phyloP scores from a whole-genome alignment of 2,329 filamentous ascomycete species.

The Colletotrichum gloeosporioides region DNA sequence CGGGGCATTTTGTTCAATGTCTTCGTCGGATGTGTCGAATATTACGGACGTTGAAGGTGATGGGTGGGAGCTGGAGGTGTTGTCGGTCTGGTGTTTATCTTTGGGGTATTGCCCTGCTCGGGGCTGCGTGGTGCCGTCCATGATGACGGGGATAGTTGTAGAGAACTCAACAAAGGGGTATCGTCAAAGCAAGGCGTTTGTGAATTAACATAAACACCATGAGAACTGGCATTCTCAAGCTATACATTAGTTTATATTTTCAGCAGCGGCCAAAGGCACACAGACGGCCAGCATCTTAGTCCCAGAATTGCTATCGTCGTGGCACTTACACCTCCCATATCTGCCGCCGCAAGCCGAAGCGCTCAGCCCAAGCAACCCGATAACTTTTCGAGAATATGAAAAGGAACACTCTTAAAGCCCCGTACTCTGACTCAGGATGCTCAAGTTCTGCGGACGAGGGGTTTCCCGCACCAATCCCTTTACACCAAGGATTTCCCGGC shows the following conservation, averaged over 20 bases:
- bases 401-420: background rate
- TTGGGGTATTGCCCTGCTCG: background rate
- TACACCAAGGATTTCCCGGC: rapidly evolving
- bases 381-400: background rate
- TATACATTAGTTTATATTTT: background rate
- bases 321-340: background rate
- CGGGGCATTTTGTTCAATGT: background rate
- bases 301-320: background rate
- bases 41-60: background rate
- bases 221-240: background rate
- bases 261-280: background rate
- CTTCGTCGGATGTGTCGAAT: background rate
- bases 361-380: background rate
- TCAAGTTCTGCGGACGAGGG: background rate
- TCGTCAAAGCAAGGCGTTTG: rapidly evolving
- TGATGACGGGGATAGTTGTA: background rate
- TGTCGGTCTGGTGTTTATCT: rapidly evolving
- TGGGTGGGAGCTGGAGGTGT: background rate
- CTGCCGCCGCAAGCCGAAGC: background rate
- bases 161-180: background rate
- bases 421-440: background rate
- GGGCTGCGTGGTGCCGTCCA: background rate
- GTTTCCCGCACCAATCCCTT: background rate
- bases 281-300: background rate
- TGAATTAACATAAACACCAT: background rate